Base-by-base conservation (phyloP, 2,329 filamentous ascomycete genomes). In the Penicillium olsonii region DNA sequence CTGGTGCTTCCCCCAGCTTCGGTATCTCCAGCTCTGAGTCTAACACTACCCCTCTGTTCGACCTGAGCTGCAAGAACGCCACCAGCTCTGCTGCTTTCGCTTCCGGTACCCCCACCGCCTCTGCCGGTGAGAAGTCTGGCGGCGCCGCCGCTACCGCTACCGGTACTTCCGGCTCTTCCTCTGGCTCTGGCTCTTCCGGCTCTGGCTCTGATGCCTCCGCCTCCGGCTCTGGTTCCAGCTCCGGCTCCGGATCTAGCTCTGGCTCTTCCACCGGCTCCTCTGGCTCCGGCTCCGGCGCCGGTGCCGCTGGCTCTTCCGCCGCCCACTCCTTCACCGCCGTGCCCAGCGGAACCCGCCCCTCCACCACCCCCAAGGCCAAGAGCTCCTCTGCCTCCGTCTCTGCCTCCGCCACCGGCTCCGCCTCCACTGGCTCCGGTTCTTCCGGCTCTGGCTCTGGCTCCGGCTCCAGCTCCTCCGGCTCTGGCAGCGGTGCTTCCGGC, bases 1-100 rank as follows among this genome's bases (percentile, higher is more conserved):
- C 59, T 41, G 56, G 54, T 40, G 44, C 68, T 37, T 68, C 56
- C 61, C 70, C 70, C 39, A 71, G 67, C 58, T 75, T 75, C 55
- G 72, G 69, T 46, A 47, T 75, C 37, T 63, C 70, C 48, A 66
- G 66, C 35, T 63, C 60, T 50, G 57, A 59, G 15, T 57, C 67
- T 45, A 61, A 18, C 61, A 73, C 68, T 48, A 70, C 60, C 15
- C 71, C 72, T 45, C 55, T 72, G 39, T 75, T 63, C 57, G 61
- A 70, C 52, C 60, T 75, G 49, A 60, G 59, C 40, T 75, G 72
- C 37, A 45, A 53, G 34, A 48, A 53, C 33, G 53, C 59, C 22
- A 55, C 57, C 18, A 61, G 61, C 47, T 55, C 59, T 37, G 53
- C 54, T 39, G 48, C 55, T 40, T 40, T 57, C 24, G 43, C 63